phyloP scores from a whole-genome alignment of 495 filamentous ascomycete genomes.

The Platismatia glauca region DNA sequence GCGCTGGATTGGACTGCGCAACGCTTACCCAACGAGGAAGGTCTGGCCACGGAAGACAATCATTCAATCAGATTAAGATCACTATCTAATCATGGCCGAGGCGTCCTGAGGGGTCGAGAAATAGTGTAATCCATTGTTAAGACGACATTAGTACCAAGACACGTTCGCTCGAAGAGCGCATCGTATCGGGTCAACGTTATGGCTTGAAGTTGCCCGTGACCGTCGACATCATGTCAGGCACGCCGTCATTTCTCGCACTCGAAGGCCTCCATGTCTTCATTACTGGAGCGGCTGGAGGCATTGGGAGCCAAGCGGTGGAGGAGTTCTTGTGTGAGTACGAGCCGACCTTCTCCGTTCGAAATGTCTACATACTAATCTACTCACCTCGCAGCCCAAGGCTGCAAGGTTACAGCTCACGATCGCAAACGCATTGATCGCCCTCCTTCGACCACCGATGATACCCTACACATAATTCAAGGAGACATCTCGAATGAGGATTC shows the following conservation, averaged over 20 bases:
- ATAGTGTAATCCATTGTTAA: not conserved
- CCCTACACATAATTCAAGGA: slow-evolving; percentile 35
- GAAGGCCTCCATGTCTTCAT: slow-evolving; percentile 49
- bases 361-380: not conserved
- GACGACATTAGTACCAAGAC: not conserved
- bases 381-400: slow-evolving; percentile 39
- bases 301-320: slow-evolving; percentile 40
- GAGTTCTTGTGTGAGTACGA: slow-evolving; percentile 44
- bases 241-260: slow-evolving; percentile 39
- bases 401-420: slow-evolving; percentile 46
- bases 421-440: slow-evolving; percentile 27
- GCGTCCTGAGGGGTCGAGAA: not conserved
- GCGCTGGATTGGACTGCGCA: not conserved
- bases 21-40: not conserved
- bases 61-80: not conserved
- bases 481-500: slow-evolving; percentile 42
- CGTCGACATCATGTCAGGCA: not conserved
- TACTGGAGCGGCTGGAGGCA: slow-evolving; percentile 47
- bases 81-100: not conserved
- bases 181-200: not conserved
- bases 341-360: not conserved
- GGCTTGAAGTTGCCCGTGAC: not conserved
- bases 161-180: too few species aligned
- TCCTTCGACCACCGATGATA: slow-evolving; percentile 22
- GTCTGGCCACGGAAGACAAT: not conserved